These are phyloP conservation scores for Aspergillus udagawae DNA, from an alignment of 2,329 filamentous ascomycete species.

Conservation along the genomic window DNA sequence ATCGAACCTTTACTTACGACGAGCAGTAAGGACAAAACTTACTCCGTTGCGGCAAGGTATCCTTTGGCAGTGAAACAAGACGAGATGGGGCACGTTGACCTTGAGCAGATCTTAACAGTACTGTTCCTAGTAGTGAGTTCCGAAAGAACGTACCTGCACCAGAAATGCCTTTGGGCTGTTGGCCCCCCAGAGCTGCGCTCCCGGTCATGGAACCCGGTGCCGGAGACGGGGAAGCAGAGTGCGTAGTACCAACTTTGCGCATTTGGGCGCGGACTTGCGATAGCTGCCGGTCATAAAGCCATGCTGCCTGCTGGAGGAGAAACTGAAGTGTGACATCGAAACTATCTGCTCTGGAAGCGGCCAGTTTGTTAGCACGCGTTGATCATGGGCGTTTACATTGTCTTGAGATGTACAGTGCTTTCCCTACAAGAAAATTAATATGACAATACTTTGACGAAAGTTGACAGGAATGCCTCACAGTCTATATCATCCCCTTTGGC, in stretches of 20 bases:
- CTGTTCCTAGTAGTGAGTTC: neutral
- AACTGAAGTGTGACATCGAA: slow-evolving; percentile 87
- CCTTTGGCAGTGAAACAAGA: slow-evolving; percentile 34
- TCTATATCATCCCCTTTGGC: slow-evolving; percentile 78
- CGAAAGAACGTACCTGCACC: slow-evolving; percentile 25
- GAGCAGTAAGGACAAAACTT: slow-evolving; percentile 5
- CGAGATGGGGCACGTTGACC: slow-evolving; percentile 39
- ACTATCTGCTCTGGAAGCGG: slow-evolving; percentile 56
- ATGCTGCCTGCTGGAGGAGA: slow-evolving; percentile 86
- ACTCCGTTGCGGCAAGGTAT: slow-evolving; percentile 25
- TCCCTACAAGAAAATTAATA: slow-evolving; percentile 54
- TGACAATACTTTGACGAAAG: slow-evolving; percentile 5
- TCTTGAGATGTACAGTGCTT: slow-evolving; percentile 57
- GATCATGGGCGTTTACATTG: neutral
- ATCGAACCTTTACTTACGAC: neutral
- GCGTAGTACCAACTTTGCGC: slow-evolving; percentile 55
- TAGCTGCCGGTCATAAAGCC: slow-evolving; percentile 86
- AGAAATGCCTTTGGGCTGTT: slow-evolving; percentile 29
- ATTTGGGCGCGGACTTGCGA: slow-evolving; percentile 89
- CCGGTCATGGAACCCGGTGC: slow-evolving; percentile 40
- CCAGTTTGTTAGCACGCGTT: neutral
- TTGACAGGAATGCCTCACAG: slow-evolving; percentile 54
- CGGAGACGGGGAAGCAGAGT: slow-evolving; percentile 42
- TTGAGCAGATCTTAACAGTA: slow-evolving; percentile 13
- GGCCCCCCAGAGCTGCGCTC: slow-evolving; percentile 36